Evolutionary conservation across 129 eudicot genomes (phyloP).

Genomic region (Solidago caesia): DNA sequence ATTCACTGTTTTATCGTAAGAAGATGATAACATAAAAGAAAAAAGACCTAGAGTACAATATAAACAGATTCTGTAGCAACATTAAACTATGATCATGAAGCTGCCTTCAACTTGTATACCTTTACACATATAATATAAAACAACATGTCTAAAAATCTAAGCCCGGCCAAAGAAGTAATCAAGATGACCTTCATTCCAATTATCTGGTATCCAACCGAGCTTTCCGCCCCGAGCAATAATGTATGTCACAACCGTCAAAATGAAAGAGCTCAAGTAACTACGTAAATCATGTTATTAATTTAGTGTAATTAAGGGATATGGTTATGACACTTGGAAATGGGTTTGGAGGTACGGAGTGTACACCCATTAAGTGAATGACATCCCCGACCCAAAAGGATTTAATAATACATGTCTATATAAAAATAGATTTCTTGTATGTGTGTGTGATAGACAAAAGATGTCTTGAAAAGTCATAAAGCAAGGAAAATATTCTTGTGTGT

Average conservation of each 20-base stretch:
- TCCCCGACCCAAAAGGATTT: no score
- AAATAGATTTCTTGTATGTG: no score
- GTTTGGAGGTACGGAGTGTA: no score
- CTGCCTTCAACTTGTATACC: slow-evolving; percentile 26
- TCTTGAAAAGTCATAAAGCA: no score
- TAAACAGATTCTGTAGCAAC: slow-evolving; percentile 7
- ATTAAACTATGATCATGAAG: slow-evolving; percentile 14
- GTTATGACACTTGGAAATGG: no score
- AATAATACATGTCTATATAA: no score
- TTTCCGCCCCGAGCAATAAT: slow-evolving; percentile 27
- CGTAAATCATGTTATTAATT: no score
- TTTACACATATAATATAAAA: slow-evolving; percentile 30
- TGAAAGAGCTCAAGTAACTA: slow-evolving; percentile 38
- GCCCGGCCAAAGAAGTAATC: slow-evolving; percentile 42
- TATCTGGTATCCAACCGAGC: slow-evolving; percentile 41
- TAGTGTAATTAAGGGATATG: no score
- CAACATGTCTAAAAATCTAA: slow-evolving; percentile 32
- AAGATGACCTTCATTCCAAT: slow-evolving; percentile 38
- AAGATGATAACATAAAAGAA: no score
- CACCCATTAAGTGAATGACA: no score
- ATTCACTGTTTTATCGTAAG: not conserved
- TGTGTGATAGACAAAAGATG: no score
- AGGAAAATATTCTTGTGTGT: no score
- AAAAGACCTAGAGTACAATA: not conserved
- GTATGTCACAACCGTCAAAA: slow-evolving; percentile 31